phyloP scores from a whole-genome alignment of 805 yeast species.

The Wickerhamomyces silvicola region DNA sequence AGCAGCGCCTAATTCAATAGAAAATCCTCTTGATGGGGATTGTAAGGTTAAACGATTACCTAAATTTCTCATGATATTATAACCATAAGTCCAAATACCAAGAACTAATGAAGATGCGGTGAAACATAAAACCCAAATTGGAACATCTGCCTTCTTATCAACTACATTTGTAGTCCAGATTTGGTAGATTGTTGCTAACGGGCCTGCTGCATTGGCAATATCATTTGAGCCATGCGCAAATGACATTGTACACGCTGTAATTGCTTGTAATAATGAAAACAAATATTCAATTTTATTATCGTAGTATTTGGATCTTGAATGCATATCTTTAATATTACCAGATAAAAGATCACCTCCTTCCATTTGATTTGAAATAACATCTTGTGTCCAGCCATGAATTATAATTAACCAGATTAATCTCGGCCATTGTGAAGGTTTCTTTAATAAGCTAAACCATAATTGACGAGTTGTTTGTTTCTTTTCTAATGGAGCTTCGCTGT shows the following conservation, averaged over 20 bases:
- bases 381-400: conserved; percentile 58
- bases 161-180: conserved; percentile 51
- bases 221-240: conserved; percentile 82
- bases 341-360: conserved; percentile 31
- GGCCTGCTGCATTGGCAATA: conserved; percentile 74
- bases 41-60: conserved; percentile 72
- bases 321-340: conserved; percentile 44
- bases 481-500: conserved; percentile 15
- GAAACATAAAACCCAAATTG: conserved; percentile 64
- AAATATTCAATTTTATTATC: conserved; percentile 66
- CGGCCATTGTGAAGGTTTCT: conserved; percentile 51
- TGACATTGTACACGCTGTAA: conserved; percentile 75
- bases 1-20: conserved; percentile 76
- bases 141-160: conserved; percentile 46
- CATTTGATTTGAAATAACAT: conserved; percentile 48
- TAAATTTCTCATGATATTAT: conserved; percentile 59
- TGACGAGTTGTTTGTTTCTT: conserved; percentile 30
- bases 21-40: conserved; percentile 73
- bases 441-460: conserved; percentile 31
- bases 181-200: conserved; percentile 57
- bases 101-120: conserved; percentile 62
- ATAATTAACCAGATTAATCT: conserved; percentile 39
- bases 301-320: conserved; percentile 54
- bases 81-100: conserved; percentile 69
- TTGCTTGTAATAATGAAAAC: conserved; percentile 60